These are phyloP conservation scores for Thalia dealbata DNA, from an alignment of 176 grass and related monocot species.

Conservation along the genomic window DNA sequence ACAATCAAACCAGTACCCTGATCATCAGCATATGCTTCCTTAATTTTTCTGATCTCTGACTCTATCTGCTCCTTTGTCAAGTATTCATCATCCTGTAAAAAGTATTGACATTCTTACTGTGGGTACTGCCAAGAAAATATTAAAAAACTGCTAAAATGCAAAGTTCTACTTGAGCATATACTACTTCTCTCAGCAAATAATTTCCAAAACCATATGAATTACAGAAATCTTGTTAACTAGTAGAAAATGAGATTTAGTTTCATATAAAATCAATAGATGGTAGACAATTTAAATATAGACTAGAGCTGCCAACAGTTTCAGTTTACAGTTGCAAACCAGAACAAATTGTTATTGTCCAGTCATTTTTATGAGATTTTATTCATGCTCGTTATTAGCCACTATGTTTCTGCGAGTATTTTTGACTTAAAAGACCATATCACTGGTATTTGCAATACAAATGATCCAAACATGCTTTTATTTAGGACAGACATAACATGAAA, in stretches of 20 bases:
- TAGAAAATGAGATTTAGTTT: not conserved
- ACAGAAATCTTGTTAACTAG: not conserved
- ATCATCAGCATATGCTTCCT: conserved; percentile 90
- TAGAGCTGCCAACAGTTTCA: not conserved
- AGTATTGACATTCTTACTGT: not conserved
- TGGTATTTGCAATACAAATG: not conserved
- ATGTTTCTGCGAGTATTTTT: not conserved
- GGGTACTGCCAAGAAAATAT: not conserved
- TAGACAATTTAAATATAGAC: not conserved
- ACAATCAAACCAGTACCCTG: conserved; percentile 41
- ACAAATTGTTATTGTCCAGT: not conserved
- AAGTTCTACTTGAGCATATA: not conserved
- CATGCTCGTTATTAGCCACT: not conserved
- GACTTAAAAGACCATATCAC: not conserved
- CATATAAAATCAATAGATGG: too few relatives aligned
- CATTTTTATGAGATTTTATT: not conserved
- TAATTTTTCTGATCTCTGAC: conserved; percentile 84
- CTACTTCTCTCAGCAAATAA: not conserved
- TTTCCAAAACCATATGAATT: not conserved
- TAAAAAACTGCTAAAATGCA: not conserved
- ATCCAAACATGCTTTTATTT: not conserved
- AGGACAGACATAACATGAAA: not conserved
- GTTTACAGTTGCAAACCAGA: not conserved
- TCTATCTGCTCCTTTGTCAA: conserved; percentile 94
- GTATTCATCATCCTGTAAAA: conserved; percentile 75